A percentile compares a stretch with the other conserved stretches of the same genome.
Evolutionary conservation across 2,329 filamentous ascomycete genomes (phyloP).

Genomic region (Aspergillus sp.): DNA sequence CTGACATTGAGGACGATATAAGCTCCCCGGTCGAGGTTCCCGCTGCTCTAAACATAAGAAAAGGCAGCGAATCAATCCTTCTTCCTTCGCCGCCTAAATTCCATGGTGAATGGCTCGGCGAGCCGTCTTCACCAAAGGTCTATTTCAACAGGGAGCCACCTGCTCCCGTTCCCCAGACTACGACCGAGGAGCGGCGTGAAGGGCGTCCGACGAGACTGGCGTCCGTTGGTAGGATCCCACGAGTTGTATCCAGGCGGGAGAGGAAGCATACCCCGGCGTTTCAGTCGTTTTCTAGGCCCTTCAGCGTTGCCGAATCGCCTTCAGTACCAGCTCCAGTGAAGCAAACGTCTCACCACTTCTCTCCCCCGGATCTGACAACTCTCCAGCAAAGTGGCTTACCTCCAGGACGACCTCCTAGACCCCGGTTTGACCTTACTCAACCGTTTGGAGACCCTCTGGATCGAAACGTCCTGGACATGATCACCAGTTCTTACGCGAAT

Average conservation of each 20-base stretch:
- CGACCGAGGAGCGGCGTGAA: constrained; percentile 19
- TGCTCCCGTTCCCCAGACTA: constrained; percentile 13
- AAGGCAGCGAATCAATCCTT: constrained; percentile 36
- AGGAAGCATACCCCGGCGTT: constrained; percentile 65
- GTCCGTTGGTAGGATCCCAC: constrained; percentile 82
- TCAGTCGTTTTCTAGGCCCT: constrained; percentile 83
- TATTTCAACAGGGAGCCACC: constrained; percentile 31
- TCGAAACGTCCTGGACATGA: constrained; percentile 29
- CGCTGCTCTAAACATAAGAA: constrained; percentile 29
- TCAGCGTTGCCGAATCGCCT: constrained; percentile 52
- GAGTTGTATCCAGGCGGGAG: constrained; percentile 66
- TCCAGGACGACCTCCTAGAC: neutral
- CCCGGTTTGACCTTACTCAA: constrained; percentile 26
- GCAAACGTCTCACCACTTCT: constrained; percentile 19
- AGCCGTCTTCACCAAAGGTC: constrained; percentile 34
- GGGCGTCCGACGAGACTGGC: constrained; percentile 63
- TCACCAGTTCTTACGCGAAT: constrained; percentile 37
- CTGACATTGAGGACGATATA: constrained; percentile 28
- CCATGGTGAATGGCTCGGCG: constrained; percentile 29
- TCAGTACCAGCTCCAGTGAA: constrained; percentile 28
- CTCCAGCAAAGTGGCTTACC: neutral
- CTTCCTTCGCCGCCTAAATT: constrained; percentile 43
- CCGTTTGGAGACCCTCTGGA: constrained; percentile 33
- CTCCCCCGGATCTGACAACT: constrained; percentile 13
- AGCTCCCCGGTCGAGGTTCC: constrained; percentile 23